Evolutionary conservation across 352 stramenopile genomes (phyloP).

Genomic region (Saprolegnia diclina): DNA sequence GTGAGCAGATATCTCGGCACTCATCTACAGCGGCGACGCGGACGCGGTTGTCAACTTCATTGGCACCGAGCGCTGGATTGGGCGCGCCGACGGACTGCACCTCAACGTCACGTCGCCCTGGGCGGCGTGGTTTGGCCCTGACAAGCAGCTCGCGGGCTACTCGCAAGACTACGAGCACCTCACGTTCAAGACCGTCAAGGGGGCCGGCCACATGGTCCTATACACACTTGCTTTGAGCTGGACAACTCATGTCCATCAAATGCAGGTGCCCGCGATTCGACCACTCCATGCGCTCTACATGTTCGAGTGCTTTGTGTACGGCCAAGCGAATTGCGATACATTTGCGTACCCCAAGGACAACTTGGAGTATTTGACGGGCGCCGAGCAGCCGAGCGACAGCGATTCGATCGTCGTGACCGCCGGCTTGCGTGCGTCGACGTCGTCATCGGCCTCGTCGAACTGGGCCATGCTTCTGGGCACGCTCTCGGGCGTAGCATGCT

Average conservation of each 20-base stretch:
- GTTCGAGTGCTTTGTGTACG: slow-evolving; percentile 29
- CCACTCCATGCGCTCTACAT: slow-evolving; percentile 29
- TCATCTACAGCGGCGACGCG: slow-evolving; percentile 66
- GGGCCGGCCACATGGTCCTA: slow-evolving; percentile 89
- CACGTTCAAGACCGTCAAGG: slow-evolving; percentile 87
- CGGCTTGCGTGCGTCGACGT: background rate
- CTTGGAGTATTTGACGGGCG: slow-evolving; percentile 34
- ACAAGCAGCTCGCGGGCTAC: slow-evolving; percentile 75
- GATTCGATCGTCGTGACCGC: background rate
- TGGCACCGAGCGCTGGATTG: slow-evolving; percentile 58
- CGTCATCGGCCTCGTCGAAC: background rate
- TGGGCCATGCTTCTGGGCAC: background rate
- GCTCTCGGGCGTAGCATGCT: background rate
- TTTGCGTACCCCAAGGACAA: slow-evolving; percentile 50
- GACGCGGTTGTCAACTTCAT: slow-evolving; percentile 75
- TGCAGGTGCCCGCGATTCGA: slow-evolving; percentile 33
- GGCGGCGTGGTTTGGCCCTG: slow-evolving; percentile 49
- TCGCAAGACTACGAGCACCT: slow-evolving; percentile 76
- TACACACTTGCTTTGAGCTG: background rate
- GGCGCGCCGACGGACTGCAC: slow-evolving; percentile 43
- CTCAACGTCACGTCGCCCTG: slow-evolving; percentile 39
- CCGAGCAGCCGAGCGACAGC: background rate
- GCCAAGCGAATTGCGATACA: slow-evolving; percentile 35
- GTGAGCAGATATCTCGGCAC: slow-evolving; percentile 31
- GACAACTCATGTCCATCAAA: background rate